Conservation (phyloP, 2,329 filamentous ascomycete species). For the Trichoderma sp. region DNA sequence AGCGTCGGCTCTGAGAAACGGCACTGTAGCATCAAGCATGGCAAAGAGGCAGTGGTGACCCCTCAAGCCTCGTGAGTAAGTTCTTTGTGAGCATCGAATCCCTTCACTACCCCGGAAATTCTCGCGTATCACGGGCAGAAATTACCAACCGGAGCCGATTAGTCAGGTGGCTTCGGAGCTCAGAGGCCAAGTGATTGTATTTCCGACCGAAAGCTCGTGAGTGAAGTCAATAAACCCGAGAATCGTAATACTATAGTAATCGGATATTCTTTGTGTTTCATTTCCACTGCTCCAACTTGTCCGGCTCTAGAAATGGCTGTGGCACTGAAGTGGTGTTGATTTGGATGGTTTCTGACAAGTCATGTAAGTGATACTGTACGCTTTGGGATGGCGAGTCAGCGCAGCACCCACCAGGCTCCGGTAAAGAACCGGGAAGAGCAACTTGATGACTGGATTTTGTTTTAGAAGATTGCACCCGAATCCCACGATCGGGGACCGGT, state of each 20-base stretch:
- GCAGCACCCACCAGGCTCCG: constrained; percentile 28
- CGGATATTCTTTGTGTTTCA: neutral
- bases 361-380: neutral
- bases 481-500: constrained; percentile 26
- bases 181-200: neutral
- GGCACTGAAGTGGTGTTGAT: constrained; percentile 32
- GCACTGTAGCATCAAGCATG: neutral
- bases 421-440: constrained; percentile 29
- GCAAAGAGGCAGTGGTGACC: neutral
- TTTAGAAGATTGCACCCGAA: constrained; percentile 29
- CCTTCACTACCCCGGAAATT: neutral
- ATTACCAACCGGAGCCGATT: neutral
- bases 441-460: constrained; percentile 32
- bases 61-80: neutral
- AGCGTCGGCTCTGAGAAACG: neutral
- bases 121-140: neutral
- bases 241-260: neutral
- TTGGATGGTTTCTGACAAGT: constrained; percentile 26
- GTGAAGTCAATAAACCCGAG: neutral
- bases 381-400: neutral
- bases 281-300: constrained; percentile 26
- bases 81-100: neutral
- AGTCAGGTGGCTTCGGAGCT: neutral
- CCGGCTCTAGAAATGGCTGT: constrained; percentile 39
- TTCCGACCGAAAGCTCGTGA: neutral